These are phyloP conservation scores for Peltaster fructicola DNA, from an alignment of 2,329 filamentous ascomycete genomes.

Conservation along the genomic window DNA sequence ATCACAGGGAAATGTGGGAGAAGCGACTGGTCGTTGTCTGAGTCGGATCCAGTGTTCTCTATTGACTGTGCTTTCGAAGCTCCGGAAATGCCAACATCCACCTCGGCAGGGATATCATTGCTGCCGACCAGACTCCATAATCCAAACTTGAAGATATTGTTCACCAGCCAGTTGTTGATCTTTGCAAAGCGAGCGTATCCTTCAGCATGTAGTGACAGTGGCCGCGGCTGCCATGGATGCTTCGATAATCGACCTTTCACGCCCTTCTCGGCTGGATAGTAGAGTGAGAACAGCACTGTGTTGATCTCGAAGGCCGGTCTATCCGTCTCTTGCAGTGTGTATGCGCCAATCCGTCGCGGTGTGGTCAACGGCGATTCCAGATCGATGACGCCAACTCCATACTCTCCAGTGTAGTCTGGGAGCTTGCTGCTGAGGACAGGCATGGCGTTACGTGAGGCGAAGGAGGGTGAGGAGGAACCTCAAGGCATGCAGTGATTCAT, in stretches of 20 bases:
- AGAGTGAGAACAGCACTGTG: conserved; percentile 25
- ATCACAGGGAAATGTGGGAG: conserved; percentile 19
- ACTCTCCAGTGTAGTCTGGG: conserved; percentile 23
- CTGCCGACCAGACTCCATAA: conserved; percentile 23
- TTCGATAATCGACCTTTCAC: conserved; percentile 8
- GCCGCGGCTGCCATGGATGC: conserved; percentile 25
- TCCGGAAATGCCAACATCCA: conserved; percentile 23
- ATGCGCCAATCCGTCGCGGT: conserved; percentile 18
- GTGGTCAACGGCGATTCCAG: conserved; percentile 17
- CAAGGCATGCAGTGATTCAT: too few species aligned
- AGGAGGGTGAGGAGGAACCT: too few species aligned
- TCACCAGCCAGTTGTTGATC: conserved; percentile 17
- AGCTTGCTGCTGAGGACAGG: conserved; percentile 21
- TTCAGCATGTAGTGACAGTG: conserved; percentile 22
- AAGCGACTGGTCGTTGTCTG: conserved; percentile 3
- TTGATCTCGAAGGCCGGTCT: conserved; percentile 22
- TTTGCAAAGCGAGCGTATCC: conserved; percentile 24
- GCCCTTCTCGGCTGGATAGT: conserved; percentile 21
- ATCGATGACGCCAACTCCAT: conserved; percentile 24
- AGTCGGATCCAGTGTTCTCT: conserved; percentile 4
- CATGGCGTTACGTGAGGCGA: too few species aligned
- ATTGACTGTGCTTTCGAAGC: too few species aligned
- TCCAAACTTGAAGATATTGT: conserved; percentile 19
- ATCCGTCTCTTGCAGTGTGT: conserved; percentile 19
- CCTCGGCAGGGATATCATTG: conserved; percentile 24